phyloP scores from a whole-genome alignment of 257 asterid species.

The Parsonsia alboflavescens region DNA sequence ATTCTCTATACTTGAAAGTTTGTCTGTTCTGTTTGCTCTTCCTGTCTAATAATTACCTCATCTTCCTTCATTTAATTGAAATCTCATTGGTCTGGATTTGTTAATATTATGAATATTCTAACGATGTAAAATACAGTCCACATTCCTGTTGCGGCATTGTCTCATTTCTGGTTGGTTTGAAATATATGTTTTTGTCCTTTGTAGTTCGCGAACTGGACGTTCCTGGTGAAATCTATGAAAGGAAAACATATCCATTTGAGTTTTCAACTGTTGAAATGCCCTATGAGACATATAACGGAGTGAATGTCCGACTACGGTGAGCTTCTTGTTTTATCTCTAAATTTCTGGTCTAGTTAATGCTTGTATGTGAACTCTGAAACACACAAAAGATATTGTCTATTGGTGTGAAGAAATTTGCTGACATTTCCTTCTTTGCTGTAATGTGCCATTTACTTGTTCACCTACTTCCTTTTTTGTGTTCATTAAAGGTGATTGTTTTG shows the following conservation, averaged over 20 bases:
- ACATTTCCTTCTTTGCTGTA: constrained; percentile 8
- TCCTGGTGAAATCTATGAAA: constrained; percentile 93
- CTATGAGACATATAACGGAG: constrained; percentile 89
- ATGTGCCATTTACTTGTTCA: not conserved
- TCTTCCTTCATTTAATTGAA: not conserved
- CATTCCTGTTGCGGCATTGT: not conserved
- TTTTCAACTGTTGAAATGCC: constrained; percentile 99
- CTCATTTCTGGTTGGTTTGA: constrained; percentile 11
- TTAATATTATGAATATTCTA: not conserved
- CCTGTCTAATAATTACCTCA: not conserved
- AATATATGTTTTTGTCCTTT: constrained; percentile 13
- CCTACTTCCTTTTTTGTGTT: not conserved
- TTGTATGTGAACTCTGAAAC: not conserved
- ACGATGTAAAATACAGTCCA: not conserved
- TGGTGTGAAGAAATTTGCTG: not conserved
- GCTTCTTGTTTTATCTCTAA: constrained; percentile 18
- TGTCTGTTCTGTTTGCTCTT: no score
- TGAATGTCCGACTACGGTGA: constrained; percentile 89
- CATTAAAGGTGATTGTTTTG: not conserved
- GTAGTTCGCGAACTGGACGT: constrained; percentile 85
- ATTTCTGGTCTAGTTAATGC: constrained; percentile 1
- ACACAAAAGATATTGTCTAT: not conserved
- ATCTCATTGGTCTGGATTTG: not conserved
- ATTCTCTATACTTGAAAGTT: not conserved
- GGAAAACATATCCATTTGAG: constrained; percentile 92